Conservation (phyloP, 2,329 filamentous ascomycete species). For the Aspergillus ustus region DNA sequence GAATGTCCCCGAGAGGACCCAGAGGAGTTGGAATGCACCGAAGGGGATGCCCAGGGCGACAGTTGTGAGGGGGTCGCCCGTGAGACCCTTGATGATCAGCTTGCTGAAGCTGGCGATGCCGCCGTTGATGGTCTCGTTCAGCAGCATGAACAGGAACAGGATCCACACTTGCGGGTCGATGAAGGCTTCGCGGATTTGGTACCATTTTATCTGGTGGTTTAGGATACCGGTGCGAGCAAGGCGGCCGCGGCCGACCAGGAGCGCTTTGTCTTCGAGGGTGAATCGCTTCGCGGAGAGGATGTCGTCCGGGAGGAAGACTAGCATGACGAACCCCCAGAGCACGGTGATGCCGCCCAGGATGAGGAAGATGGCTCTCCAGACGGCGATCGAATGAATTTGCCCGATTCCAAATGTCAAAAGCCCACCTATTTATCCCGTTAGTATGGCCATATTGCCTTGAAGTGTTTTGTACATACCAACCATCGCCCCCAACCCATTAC, state of each 20-base stretch:
- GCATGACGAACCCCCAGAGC: conserved; percentile 46
- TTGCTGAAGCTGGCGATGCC: conserved; percentile 61
- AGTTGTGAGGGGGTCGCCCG: conserved; percentile 53
- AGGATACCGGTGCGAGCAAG: conserved; percentile 44
- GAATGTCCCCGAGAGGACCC: conserved; percentile 57
- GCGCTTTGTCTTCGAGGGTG: conserved; percentile 49
- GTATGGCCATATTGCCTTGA: too few species aligned
- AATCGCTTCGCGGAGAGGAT: conserved; percentile 50
- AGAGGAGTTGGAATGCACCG: conserved; percentile 58
- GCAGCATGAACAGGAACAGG: conserved; percentile 51
- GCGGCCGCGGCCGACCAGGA: conserved; percentile 45
- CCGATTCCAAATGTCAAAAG: conserved; percentile 43
- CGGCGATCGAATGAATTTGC: conserved; percentile 47
- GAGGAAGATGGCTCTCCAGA: conserved; percentile 53
- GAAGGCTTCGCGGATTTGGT: conserved; percentile 55
- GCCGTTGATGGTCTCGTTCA: conserved; percentile 59
- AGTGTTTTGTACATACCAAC: background rate
- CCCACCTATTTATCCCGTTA: conserved; percentile 20
- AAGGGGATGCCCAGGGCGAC: conserved; percentile 60
- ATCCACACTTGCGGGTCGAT: conserved; percentile 53
- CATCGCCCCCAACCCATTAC: conserved; percentile 46
- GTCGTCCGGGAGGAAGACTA: conserved; percentile 50
- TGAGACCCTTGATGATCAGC: conserved; percentile 54
- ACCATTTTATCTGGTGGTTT: conserved; percentile 53
- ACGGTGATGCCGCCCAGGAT: conserved; percentile 52